These are phyloP conservation scores for Candida tropicalis DNA, from an alignment of 1,139 yeast species.

Conservation along the genomic window DNA sequence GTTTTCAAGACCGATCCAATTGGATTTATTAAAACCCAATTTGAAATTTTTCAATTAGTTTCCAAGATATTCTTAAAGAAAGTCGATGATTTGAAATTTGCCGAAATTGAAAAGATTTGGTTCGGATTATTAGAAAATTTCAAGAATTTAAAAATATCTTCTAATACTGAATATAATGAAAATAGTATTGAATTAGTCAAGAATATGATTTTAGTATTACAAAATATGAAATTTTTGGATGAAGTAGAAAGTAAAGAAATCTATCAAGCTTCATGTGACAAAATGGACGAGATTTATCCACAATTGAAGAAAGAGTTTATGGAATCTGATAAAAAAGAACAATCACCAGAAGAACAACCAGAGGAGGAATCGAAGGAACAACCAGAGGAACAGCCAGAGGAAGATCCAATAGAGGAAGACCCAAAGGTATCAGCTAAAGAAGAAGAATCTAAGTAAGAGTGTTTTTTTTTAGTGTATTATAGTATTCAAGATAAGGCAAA, in stretches of 20 bases:
- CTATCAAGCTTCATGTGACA: conserved; percentile 44
- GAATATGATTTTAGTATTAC: conserved; percentile 52
- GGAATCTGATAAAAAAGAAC: conserved; percentile 1
- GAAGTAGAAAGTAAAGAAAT: conserved; percentile 24
- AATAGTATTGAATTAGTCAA: conserved; percentile 65
- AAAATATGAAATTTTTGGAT: conserved; percentile 27
- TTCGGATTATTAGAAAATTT: conserved; percentile 37
- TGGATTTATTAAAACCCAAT: conserved; percentile 67
- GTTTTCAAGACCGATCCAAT: conserved; percentile 63
- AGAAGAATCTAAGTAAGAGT: not conserved
- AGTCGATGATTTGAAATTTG: conserved; percentile 24
- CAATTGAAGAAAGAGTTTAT: conserved; percentile 35
- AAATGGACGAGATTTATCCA: conserved; percentile 49
- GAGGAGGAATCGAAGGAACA: conserved; percentile 10
- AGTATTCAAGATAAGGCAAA: not conserved
- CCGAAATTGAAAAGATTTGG: conserved; percentile 36
- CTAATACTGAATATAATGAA: conserved; percentile 43
- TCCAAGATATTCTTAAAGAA: conserved; percentile 73
- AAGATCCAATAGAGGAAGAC: not conserved
- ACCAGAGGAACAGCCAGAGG: no score
- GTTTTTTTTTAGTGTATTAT: conserved; percentile 3
- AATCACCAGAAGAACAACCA: conserved; percentile 8
- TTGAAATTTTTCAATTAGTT: conserved; percentile 65
- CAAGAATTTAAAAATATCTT: conserved; percentile 27
- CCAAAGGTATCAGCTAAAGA: not conserved